Percentiles rank a stretch among this genome's conserved stretches.
phyloP scores from a whole-genome alignment of 176 grass and related monocot genomes.

The Hyparrhenia diplandra region DNA sequence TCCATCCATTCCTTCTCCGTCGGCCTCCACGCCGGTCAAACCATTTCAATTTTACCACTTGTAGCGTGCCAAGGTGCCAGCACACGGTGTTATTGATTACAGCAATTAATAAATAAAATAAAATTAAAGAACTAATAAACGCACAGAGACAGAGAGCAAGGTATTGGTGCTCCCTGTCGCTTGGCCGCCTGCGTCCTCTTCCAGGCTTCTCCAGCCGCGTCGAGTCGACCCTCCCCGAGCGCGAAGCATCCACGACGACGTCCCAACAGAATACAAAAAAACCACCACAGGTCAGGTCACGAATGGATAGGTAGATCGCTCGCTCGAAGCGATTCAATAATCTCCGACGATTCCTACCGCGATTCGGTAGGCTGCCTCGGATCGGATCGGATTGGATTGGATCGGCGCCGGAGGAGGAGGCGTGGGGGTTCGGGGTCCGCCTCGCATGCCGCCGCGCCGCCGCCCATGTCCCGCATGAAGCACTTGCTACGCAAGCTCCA shows the following conservation, averaged over 20 bases:
- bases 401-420: neutral
- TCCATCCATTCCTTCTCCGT: too few species aligned
- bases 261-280: neutral
- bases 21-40: too few species aligned
- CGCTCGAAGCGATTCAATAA: neutral
- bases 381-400: slow-evolving; percentile 31
- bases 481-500: slow-evolving; percentile 93
- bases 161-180: neutral
- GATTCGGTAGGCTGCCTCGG: neutral
- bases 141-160: neutral
- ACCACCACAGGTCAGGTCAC: neutral
- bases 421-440: neutral
- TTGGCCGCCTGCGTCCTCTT: neutral
- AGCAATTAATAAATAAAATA: too few species aligned
- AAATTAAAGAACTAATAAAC: neutral
- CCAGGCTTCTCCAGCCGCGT: slow-evolving; percentile 14
- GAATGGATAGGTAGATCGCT: slow-evolving; percentile 6
- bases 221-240: neutral
- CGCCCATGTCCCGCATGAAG: slow-evolving; percentile 88
- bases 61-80: neutral
- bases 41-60: neutral
- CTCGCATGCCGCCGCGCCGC: slow-evolving; percentile 20
- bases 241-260: slow-evolving; percentile 25
- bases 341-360: neutral
- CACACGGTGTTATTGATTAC: neutral